Percentiles rank a stretch among this genome's conserved stretches.
Conservation (phyloP, 2,329 filamentous ascomycete species). For the Neofusicoccum cordaticola region DNA sequence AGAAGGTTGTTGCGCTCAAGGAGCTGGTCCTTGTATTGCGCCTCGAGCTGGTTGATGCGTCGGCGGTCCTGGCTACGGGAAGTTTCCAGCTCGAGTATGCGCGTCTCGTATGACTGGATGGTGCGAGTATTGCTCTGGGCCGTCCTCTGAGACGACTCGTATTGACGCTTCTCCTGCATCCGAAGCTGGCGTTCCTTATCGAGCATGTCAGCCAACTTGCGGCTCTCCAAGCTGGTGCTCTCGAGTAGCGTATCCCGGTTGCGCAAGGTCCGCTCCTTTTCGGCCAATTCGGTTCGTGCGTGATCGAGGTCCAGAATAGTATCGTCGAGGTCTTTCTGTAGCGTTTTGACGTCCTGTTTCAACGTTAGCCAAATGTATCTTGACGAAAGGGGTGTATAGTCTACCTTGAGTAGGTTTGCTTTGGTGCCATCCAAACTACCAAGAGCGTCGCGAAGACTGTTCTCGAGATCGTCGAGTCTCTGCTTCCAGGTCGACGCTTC, state of each 20-base stretch:
- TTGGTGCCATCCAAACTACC: constrained; percentile 85
- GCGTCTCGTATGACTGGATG: constrained; percentile 77
- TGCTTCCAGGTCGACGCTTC: constrained; percentile 92
- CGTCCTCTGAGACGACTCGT: constrained; percentile 83
- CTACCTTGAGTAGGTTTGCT: constrained; percentile 76
- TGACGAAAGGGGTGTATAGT: background rate
- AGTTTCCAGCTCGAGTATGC: constrained; percentile 83
- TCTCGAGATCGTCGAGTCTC: constrained; percentile 83
- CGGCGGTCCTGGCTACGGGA: constrained; percentile 73
- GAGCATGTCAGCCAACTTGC: constrained; percentile 79
- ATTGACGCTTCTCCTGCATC: constrained; percentile 81
- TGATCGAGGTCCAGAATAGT: constrained; percentile 79
- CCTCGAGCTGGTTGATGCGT: constrained; percentile 72
- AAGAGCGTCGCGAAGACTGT: constrained; percentile 78
- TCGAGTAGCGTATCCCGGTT: constrained; percentile 87
- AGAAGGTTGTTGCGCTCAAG: constrained; percentile 85
- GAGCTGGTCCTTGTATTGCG: constrained; percentile 80
- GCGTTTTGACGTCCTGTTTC: constrained; percentile 71
- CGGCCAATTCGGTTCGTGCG: constrained; percentile 72
- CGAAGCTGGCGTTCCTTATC: constrained; percentile 86
- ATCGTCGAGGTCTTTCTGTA: constrained; percentile 83
- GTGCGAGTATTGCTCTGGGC: constrained; percentile 85
- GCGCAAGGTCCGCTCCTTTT: constrained; percentile 87
- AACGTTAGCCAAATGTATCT: constrained; percentile 14
- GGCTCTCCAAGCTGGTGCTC: constrained; percentile 79